These are phyloP conservation scores for Onygena corvina DNA, from an alignment of 2,329 filamentous ascomycete species.

Conservation along the genomic window DNA sequence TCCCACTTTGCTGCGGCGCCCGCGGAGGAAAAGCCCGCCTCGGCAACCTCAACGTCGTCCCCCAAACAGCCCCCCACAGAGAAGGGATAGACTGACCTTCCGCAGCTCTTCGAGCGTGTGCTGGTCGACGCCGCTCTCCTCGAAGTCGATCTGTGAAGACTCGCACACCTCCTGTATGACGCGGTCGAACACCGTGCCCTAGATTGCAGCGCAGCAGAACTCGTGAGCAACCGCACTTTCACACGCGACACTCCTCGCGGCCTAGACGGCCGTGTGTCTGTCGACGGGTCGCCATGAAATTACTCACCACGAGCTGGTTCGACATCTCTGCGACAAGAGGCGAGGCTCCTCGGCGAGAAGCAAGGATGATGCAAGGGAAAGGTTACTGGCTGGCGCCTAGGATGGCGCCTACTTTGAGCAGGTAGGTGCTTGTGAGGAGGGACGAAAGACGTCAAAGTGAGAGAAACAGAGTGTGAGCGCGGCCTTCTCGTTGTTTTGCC, in stretches of 20 bases:
- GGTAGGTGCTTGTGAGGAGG: not conserved
- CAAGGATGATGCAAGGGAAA: constrained; percentile 4
- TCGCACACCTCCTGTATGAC: constrained; percentile 90
- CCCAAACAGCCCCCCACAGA: not conserved
- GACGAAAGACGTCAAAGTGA: constrained; percentile 5
- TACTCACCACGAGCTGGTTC: constrained; percentile 40
- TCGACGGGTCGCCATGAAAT: not conserved
- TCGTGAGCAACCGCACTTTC: constrained; percentile 2
- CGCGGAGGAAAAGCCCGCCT: no score
- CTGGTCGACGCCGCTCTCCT: constrained; percentile 87
- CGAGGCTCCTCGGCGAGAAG: not conserved
- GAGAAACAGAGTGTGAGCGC: constrained; percentile 12
- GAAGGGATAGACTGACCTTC: constrained; percentile 51
- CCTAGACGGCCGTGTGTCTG: not conserved
- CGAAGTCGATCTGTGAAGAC: constrained; percentile 84
- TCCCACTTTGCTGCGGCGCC: constrained; percentile 23
- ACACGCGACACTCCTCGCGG: not conserved
- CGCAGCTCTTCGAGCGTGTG: constrained; percentile 75
- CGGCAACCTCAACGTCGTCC: not conserved
- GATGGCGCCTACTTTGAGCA: not conserved
- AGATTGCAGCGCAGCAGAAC: constrained; percentile 5
- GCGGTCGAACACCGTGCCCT: constrained; percentile 74
- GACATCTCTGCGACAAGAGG: constrained; percentile 30
- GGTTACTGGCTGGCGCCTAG: constrained; percentile 2
- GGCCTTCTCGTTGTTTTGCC: not conserved